Evolutionary conservation across 164 flowering plant species (phyloP).

Genomic region (Aristolochia californica): DNA sequence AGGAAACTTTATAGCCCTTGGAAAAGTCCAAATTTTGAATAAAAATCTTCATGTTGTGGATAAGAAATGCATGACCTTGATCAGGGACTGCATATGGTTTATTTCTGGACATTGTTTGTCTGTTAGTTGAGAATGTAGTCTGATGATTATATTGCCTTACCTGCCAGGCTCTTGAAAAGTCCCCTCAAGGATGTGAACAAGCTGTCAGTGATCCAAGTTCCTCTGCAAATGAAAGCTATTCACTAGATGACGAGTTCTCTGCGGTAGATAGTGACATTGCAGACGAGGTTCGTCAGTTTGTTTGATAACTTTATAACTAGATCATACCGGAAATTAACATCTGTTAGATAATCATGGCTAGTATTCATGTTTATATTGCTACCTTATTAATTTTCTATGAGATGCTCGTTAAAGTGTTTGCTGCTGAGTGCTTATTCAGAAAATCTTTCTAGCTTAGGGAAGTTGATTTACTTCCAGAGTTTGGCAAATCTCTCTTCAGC

Average conservation of each 20-base stretch:
- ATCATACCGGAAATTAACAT: background rate
- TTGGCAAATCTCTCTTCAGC: too few relatives aligned
- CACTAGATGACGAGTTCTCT: constrained; percentile 35
- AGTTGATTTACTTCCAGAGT: too few relatives aligned
- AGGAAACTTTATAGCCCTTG: too few relatives aligned
- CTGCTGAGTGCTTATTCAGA: background rate
- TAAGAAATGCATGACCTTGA: too few relatives aligned
- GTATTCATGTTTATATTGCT: background rate
- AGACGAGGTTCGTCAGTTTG: constrained; percentile 31
- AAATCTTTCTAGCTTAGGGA: too few relatives aligned
- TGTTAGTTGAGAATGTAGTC: background rate
- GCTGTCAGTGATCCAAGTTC: constrained; percentile 11
- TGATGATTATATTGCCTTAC: constrained; percentile 2
- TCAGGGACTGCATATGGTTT: too few relatives aligned
- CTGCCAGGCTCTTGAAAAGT: constrained; percentile 50
- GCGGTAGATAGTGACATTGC: constrained; percentile 41
- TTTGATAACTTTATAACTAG: background rate
- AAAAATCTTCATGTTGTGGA: too few relatives aligned
- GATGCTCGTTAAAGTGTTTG: background rate
- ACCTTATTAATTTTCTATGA: background rate
- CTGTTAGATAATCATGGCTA: background rate
- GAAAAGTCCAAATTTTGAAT: too few relatives aligned
- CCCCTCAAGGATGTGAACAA: constrained; percentile 24
- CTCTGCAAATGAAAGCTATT: constrained; percentile 37
- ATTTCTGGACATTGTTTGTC: too few relatives aligned